Evolutionary conservation across 139 green algal genomes (phyloP).

Genomic region (Bryopsis sp.): DNA sequence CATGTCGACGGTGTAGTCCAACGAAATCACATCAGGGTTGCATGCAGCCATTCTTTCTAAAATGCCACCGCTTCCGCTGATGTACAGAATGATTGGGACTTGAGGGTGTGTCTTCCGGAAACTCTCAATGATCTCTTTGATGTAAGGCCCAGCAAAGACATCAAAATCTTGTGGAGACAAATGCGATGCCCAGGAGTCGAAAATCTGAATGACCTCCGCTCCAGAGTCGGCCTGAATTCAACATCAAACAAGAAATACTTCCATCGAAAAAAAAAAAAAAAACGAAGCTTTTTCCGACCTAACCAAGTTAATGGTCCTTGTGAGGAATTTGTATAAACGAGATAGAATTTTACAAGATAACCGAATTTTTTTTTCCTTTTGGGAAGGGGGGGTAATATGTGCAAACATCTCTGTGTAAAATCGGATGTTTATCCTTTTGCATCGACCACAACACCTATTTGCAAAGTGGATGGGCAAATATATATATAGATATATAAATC

Average conservation of each 20-base stretch:
- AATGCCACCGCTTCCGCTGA: slow-evolving; percentile 75
- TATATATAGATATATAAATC: too few species aligned
- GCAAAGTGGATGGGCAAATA: too few species aligned
- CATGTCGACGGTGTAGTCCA: slow-evolving; percentile 80
- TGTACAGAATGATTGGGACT: slow-evolving; percentile 92
- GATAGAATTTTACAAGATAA: too few species aligned
- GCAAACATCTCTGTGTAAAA: too few species aligned
- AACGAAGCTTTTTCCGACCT: slow-evolving; percentile 13
- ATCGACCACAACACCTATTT: too few species aligned
- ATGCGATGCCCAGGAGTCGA: slow-evolving; percentile 87
- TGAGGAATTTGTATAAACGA: not conserved
- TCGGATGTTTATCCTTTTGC: too few species aligned
- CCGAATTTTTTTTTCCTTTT: too few species aligned
- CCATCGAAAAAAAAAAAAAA: too few species aligned
- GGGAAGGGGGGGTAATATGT: too few species aligned
- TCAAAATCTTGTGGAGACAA: slow-evolving; percentile 87
- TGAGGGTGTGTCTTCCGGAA: slow-evolving; percentile 53
- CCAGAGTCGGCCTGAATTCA: slow-evolving; percentile 4
- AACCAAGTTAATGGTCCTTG: not conserved
- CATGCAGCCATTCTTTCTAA: slow-evolving; percentile 87
- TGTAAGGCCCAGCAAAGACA: slow-evolving; percentile 76
- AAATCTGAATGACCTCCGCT: slow-evolving; percentile 84
- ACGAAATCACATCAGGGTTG: slow-evolving; percentile 71
- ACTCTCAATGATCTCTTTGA: slow-evolving; percentile 58
- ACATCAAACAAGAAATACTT: not conserved